phyloP scores from a whole-genome alignment of 805 yeast species.

The Zygosaccharomyces lentus region DNA sequence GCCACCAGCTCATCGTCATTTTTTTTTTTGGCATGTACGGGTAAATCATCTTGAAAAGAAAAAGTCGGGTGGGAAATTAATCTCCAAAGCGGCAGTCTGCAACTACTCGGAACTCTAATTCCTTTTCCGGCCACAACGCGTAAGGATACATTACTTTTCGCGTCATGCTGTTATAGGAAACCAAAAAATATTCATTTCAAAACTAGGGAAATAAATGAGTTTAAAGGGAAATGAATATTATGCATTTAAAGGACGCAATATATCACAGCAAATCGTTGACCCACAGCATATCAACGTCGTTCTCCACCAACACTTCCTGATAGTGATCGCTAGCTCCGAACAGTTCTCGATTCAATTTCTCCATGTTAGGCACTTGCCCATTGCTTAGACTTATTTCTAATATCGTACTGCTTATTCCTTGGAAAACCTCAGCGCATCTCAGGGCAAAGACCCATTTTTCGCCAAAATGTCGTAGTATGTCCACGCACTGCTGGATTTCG shows the following conservation, averaged over 20 bases:
- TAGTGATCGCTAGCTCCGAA: constrained; percentile 44
- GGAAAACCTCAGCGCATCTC: constrained; percentile 43
- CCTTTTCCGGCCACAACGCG: neutral
- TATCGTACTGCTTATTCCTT: constrained; percentile 42
- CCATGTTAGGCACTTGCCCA: constrained; percentile 39
- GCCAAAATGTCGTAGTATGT: constrained; percentile 44
- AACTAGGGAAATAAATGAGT: neutral
- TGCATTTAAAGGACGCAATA: neutral
- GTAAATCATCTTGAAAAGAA: constrained; percentile 1
- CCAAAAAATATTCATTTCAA: neutral
- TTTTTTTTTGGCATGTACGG: neutral
- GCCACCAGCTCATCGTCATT: neutral
- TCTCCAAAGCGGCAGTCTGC: neutral
- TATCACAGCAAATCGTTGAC: constrained; percentile 30
- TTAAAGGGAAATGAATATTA: neutral
- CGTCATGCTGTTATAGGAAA: neutral
- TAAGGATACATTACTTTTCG: neutral
- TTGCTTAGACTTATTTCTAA: constrained; percentile 41
- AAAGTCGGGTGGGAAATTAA: neutral
- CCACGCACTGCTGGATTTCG: constrained; percentile 44
- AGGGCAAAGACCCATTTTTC: constrained; percentile 46
- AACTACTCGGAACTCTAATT: neutral
- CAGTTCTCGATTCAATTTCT: constrained; percentile 39
- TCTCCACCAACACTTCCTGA: constrained; percentile 44
- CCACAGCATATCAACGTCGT: constrained; percentile 45